Conservation (phyloP, 805 yeast species). For the Candida insectalens region DNA sequence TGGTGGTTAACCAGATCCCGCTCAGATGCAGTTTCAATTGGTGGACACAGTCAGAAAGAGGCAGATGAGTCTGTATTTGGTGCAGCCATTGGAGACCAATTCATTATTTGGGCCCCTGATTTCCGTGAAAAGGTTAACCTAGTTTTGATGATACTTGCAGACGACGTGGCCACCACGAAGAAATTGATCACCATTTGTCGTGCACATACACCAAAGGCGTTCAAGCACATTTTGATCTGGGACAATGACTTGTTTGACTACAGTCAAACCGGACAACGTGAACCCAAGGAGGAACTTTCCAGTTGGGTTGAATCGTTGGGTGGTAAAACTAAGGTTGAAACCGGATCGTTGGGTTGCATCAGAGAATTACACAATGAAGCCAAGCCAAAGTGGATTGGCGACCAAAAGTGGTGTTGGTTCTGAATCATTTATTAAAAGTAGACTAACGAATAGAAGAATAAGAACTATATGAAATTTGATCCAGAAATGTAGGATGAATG, state of each 20-base stretch:
- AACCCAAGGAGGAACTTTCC: too few relatives aligned
- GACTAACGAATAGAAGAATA: too few relatives aligned
- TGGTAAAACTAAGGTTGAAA: too few relatives aligned
- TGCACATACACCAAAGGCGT: conserved; percentile 2
- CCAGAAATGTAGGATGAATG: too few relatives aligned
- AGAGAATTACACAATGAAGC: too few relatives aligned
- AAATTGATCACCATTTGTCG: conserved; percentile 7
- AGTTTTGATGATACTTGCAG: conserved; percentile 13
- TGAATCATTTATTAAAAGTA: conserved; percentile 2
- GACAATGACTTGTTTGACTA: conserved; percentile 15
- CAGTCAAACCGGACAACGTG: conserved; percentile 3
- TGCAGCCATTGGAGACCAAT: conserved; percentile 16
- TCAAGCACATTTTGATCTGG: conserved; percentile 16
- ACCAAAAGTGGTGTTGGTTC: too few relatives aligned
- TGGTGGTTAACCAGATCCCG: conserved; percentile 34
- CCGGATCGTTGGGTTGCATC: too few relatives aligned
- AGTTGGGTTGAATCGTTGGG: too few relatives aligned
- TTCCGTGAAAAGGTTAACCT: conserved; percentile 6
- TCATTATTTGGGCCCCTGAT: conserved; percentile 36
- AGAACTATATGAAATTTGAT: too few relatives aligned
- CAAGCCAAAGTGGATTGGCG: too few relatives aligned
- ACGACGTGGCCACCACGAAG: conserved; percentile 5
- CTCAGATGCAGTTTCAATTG: conserved; percentile 6
- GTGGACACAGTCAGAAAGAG: conserved; percentile 1
- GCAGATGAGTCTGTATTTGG: conserved; percentile 5